Conservation (phyloP, 2,329 filamentous ascomycete genomes). For the Clonostachys byssicola region DNA sequence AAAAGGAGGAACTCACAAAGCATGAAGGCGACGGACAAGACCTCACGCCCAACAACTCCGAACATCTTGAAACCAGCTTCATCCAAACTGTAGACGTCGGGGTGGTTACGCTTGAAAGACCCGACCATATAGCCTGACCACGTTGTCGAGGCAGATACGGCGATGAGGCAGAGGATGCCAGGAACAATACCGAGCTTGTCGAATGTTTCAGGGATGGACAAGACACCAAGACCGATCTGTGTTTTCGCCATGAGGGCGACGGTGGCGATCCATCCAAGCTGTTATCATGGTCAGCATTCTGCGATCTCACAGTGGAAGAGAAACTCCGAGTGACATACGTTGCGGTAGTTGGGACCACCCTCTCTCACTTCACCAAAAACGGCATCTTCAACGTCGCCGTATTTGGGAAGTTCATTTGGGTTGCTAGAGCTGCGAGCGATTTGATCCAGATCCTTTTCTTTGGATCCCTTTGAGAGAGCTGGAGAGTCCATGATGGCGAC, state of each 20-base stretch:
- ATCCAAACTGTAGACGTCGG: constrained; percentile 47
- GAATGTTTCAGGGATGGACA: constrained; percentile 2
- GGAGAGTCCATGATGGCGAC: too few relatives aligned
- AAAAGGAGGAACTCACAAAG: neutral
- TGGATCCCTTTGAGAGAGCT: neutral
- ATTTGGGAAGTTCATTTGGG: too few relatives aligned
- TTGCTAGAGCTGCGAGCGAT: too few relatives aligned
- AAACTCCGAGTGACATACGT: neutral
- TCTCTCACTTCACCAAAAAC: constrained; percentile 1
- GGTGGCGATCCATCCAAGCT: constrained; percentile 38
- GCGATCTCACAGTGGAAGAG: too few relatives aligned
- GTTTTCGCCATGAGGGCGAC: constrained; percentile 21
- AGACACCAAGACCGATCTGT: constrained; percentile 3
- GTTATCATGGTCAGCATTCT: too few relatives aligned
- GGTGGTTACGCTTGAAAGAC: constrained; percentile 44
- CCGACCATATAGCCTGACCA: constrained; percentile 18
- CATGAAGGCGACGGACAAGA: constrained; percentile 26
- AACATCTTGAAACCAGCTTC: constrained; percentile 46
- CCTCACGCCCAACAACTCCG: constrained; percentile 35
- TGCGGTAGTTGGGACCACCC: constrained; percentile 1
- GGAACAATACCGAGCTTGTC: constrained; percentile 1
- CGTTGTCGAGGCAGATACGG: neutral
- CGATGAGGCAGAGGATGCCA: neutral
- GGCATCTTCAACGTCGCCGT: neutral
- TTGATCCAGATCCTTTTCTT: neutral